Percentiles rank a stretch among this genome's conserved stretches.
These are phyloP conservation scores for Daldinia concentrica DNA, from an alignment of 495 filamentous ascomycete genomes.

Conservation along the genomic window DNA sequence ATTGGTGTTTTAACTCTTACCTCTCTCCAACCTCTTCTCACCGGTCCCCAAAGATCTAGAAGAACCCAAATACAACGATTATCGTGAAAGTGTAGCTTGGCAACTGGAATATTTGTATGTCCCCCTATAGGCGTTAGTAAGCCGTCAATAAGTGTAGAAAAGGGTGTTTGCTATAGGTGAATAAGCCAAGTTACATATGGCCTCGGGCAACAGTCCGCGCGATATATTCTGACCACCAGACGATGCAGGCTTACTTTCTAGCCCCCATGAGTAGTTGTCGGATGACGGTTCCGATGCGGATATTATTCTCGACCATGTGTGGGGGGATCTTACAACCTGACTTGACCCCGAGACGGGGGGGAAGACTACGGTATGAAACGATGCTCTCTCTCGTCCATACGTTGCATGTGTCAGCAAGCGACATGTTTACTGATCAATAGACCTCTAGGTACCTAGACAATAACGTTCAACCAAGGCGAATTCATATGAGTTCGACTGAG, in stretches of 20 bases:
- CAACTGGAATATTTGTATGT: background rate
- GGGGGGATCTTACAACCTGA: background rate
- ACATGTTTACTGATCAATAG: background rate
- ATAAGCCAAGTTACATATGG: background rate
- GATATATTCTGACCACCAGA: slow-evolving; percentile 5
- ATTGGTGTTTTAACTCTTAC: background rate
- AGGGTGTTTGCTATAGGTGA: background rate
- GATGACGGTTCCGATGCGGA: slow-evolving; percentile 7
- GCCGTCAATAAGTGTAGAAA: background rate
- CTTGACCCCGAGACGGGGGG: background rate
- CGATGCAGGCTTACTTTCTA: background rate
- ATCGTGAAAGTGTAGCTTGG: background rate
- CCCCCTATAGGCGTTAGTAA: background rate
- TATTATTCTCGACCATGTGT: slow-evolving; percentile 1
- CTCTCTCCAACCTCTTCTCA: background rate
- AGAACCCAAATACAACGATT: background rate
- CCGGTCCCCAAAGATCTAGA: background rate
- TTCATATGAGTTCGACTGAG: background rate
- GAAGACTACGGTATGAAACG: background rate
- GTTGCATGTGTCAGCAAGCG: background rate
- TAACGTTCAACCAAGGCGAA: background rate
- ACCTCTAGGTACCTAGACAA: background rate
- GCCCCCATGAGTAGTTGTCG: background rate
- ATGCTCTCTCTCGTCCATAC: background rate
- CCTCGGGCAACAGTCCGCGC: background rate